Evolutionary conservation across 2,329 filamentous ascomycete species (phyloP), one percentile per base, ranked within the genome.

Genomic region (Fusarium circinatum): DNA sequence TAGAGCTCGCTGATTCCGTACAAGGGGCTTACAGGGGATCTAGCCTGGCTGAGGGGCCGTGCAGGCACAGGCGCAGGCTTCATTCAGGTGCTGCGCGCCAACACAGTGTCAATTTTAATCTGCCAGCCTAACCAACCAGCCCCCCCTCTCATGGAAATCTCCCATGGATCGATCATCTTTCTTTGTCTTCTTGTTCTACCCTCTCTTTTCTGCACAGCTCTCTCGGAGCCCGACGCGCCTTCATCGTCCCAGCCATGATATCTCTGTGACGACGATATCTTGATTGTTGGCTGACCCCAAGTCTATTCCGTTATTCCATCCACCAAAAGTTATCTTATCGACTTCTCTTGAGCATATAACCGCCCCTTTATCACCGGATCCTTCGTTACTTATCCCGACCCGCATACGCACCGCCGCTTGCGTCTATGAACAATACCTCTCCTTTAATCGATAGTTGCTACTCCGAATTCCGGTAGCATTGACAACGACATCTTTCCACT

Each of bases 91-190:
- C 66, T 66, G 66, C 57, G 34, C 51, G 41, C 36, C 61, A 74
- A 63, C 74, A 78, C 76, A 78, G 76, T 78, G 76, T 52, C 34
- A 70, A 47, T 56, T 42, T 41, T n/a, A 41, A 59, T 47, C 39
- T 63, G 28, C 65, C 32, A 49, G 38, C 55, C 60, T 55, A 64
- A 70, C 75, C 74, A 78, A 56, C 76, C 51, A 55, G 20, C 49
- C 51, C 76, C 76, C n/a, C 76, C 75, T 24, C 72, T 70, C 74
- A 65, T 66, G 67, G 59, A 65, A 73, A 76, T 70, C 70, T 73
- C 69, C 70, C 70, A 56, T 51, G 26, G 20, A 42, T 55, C 51
- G 14, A 41, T 55, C 51, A 18, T 74, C 57, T 71, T 36, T 63
- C 49, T 58, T 54, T 41, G 62, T 66, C 63, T 65, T 60, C 65